Evolutionary conservation across 2,329 filamentous ascomycete species (phyloP).

Genomic region (Ploettnerulaceae sp.): DNA sequence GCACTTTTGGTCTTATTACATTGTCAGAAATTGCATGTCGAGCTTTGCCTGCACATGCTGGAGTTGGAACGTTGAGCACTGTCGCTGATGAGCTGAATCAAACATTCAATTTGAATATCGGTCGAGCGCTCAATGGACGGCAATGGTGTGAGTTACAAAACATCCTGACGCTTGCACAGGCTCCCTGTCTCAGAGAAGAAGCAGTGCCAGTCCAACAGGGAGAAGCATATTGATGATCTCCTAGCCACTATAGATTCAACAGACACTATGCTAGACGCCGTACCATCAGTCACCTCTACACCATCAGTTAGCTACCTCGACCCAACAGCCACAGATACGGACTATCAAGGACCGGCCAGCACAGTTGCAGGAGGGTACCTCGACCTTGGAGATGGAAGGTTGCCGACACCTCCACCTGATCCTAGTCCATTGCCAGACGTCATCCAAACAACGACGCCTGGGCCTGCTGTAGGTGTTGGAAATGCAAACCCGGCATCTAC

Average conservation of each 20-base stretch:
- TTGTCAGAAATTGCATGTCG: constrained; percentile 31
- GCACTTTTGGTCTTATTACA: constrained; percentile 24
- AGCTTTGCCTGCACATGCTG: constrained; percentile 28
- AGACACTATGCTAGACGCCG: not conserved
- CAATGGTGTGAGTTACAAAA: constrained; percentile 1
- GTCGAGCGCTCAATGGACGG: not conserved
- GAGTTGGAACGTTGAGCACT: constrained; percentile 10
- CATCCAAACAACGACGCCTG: not conserved
- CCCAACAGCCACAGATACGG: not conserved
- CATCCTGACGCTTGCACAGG: not conserved
- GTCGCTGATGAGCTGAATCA: constrained; percentile 8
- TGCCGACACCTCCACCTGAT: not conserved
- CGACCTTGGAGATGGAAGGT: not conserved
- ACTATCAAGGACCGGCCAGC: not conserved
- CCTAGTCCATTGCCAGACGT: not conserved
- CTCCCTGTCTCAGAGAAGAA: not conserved
- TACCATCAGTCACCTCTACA: not conserved
- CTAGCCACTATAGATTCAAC: not conserved
- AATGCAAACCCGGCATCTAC: not conserved
- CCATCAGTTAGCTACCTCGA: not conserved
- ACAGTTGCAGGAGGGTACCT: not conserved
- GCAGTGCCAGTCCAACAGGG: too few relatives aligned
- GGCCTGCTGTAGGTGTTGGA: not conserved
- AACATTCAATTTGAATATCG: constrained; percentile 3
- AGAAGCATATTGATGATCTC: not conserved